Percentiles rank a stretch among this genome's conserved stretches.
Evolutionary conservation across 73 alveolate species (phyloP).

Genomic region (Paramecium biaurelia): DNA sequence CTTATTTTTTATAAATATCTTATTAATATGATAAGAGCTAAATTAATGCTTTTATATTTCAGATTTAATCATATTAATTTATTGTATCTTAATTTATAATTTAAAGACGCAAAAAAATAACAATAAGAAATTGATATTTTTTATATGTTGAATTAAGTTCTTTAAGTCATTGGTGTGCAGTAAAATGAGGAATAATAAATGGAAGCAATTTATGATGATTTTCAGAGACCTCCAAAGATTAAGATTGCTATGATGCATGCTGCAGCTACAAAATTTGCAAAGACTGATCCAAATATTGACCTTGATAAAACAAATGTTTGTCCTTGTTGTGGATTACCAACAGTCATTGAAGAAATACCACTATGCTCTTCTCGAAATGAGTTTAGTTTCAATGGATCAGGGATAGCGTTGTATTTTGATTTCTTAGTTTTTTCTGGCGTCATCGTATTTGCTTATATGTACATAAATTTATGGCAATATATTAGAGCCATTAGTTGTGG

Average conservation of each 20-base stretch:
- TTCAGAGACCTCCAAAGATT: slow-evolving; percentile 19
- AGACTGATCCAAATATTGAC: slow-evolving; percentile 27
- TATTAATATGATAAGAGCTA: background rate
- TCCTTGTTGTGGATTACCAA: slow-evolving; percentile 32
- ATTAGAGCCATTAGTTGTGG: background rate
- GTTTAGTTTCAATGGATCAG: slow-evolving; percentile 18
- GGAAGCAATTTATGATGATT: slow-evolving; percentile 11
- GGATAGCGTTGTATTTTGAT: background rate
- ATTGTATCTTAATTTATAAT: background rate
- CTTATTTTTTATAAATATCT: background rate
- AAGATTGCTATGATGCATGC: slow-evolving; percentile 19
- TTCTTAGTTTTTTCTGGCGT: background rate
- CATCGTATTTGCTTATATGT: background rate
- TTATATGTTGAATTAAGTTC: background rate
- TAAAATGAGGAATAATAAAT: background rate
- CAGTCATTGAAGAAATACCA: background rate
- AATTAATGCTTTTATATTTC: background rate
- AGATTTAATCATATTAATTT: background rate
- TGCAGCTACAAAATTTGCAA: background rate
- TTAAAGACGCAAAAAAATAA: background rate
- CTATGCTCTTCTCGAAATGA: background rate
- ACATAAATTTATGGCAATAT: background rate
- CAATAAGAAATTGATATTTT: background rate
- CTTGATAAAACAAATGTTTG: slow-evolving; percentile 11
- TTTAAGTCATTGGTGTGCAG: background rate